These are phyloP conservation scores for Ceratocystis alfenasii DNA, from an alignment of 2,329 filamentous ascomycete species.

Conservation along the genomic window DNA sequence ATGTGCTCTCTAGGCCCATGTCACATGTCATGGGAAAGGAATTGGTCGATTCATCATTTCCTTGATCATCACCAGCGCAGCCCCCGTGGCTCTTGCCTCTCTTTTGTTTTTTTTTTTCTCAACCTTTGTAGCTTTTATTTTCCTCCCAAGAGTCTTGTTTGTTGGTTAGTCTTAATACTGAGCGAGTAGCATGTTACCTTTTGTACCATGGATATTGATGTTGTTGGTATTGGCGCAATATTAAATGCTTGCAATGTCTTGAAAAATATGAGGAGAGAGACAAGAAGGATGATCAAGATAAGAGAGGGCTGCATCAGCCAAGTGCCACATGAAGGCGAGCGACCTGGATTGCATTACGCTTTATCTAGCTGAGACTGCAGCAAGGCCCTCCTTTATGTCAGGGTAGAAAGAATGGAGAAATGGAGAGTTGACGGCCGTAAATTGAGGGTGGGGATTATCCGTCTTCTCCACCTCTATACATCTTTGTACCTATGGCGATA, in stretches of 20 bases:
- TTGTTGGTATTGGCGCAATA: background rate
- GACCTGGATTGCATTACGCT: too few species aligned
- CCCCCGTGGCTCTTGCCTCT: background rate
- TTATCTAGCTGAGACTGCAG: too few species aligned
- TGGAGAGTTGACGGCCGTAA: background rate
- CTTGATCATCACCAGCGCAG: background rate
- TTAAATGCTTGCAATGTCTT: background rate
- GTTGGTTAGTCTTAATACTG: conserved; percentile 3
- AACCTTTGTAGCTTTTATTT: conserved; percentile 7
- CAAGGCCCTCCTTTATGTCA: background rate
- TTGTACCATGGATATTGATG: background rate
- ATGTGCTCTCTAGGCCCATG: background rate
- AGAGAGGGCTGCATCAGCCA: too few species aligned
- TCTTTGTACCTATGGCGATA: background rate
- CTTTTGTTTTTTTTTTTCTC: background rate
- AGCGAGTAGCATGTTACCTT: background rate
- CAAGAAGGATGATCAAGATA: too few species aligned
- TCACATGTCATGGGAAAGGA: background rate
- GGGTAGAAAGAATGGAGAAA: background rate
- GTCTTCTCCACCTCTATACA: background rate
- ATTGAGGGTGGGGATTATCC: background rate
- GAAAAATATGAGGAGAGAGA: too few species aligned
- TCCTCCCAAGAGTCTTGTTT: conserved; percentile 1
- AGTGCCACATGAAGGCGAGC: too few species aligned
- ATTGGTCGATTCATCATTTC: background rate